Conservation (phyloP, 495 filamentous ascomycete species). For the Parachaetomium inaequale region DNA sequence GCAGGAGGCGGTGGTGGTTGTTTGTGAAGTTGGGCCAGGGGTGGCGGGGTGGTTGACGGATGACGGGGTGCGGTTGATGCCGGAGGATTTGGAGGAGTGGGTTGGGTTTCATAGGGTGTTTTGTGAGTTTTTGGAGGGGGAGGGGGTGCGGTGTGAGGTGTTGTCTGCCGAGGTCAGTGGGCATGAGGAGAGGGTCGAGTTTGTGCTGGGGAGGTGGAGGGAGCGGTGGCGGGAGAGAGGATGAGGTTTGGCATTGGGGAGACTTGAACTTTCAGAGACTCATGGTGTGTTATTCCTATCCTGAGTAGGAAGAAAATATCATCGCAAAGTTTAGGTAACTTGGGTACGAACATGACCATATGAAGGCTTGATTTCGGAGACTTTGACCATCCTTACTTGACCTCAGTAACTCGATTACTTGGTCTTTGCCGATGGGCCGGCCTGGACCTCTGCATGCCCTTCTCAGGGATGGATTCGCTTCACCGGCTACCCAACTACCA, state of each 20-base stretch:
- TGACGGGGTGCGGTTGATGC: constrained; percentile 53
- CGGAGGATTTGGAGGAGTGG: constrained; percentile 40
- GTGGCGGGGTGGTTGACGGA: constrained; percentile 40
- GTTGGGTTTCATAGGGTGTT: constrained; percentile 32
- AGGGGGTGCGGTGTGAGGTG: constrained; percentile 25
- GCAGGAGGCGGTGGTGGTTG: constrained; percentile 37
- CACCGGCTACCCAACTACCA: no score
- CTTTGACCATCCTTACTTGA: no score
- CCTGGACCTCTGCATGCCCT: no score
- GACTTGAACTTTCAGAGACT: no score
- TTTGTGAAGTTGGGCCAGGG: constrained; percentile 40
- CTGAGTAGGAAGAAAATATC: no score
- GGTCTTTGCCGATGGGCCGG: no score
- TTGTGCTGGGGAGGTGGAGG: constrained; percentile 24
- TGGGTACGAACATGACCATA: no score
- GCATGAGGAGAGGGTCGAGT: constrained; percentile 23
- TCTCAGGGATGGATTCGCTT: no score
- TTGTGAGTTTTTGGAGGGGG: constrained; percentile 27
- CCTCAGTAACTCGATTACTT: no score
- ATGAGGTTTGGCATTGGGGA: not conserved
- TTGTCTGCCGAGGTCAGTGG: constrained; percentile 19
- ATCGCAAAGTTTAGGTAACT: no score
- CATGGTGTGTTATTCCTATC: no score
- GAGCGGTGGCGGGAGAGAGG: not conserved
- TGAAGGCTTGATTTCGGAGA: no score